phyloP scores from a whole-genome alignment of 2,329 filamentous ascomycete species.

The Aspergillus ibericus region DNA sequence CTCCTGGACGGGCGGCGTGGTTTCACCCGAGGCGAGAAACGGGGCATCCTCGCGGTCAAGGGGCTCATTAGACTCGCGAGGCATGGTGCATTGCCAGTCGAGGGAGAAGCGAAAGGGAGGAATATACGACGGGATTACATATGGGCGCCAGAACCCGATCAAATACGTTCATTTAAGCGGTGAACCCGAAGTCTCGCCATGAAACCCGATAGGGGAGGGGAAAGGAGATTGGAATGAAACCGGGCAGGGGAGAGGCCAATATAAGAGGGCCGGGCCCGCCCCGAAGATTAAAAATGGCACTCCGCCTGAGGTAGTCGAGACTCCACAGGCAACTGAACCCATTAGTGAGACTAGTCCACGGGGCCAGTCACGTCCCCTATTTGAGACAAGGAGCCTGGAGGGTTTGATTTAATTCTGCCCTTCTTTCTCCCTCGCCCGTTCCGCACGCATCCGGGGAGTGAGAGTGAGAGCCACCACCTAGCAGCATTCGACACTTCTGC shows the following conservation, averaged over 20 bases:
- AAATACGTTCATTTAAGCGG: not conserved
- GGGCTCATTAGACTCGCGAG: conserved; percentile 23
- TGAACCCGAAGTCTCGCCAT: not conserved
- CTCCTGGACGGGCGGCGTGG: not conserved
- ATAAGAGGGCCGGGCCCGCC: not conserved
- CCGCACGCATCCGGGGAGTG: not conserved
- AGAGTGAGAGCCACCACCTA: too few species aligned
- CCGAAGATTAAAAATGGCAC: not conserved
- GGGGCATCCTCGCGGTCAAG: conserved; percentile 34
- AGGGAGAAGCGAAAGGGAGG: not conserved
- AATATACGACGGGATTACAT: conserved; percentile 6
- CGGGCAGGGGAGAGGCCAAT: not conserved
- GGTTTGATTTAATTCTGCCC: too few species aligned
- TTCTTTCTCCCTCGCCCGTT: not conserved
- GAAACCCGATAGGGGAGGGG: not conserved
- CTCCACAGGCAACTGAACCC: not conserved
- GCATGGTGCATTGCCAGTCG: conserved; percentile 20
- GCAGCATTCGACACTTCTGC: too few species aligned
- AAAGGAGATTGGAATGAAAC: conserved; percentile 1
- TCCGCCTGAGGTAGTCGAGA: too few species aligned
- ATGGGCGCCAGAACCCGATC: not conserved
- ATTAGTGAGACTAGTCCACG: conserved; percentile 1
- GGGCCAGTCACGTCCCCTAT: not conserved
- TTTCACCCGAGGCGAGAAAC: conserved; percentile 26
- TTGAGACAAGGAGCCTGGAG: not conserved